Conservation (phyloP, 2,329 filamentous ascomycete genomes). For the Zalaria obscura region DNA sequence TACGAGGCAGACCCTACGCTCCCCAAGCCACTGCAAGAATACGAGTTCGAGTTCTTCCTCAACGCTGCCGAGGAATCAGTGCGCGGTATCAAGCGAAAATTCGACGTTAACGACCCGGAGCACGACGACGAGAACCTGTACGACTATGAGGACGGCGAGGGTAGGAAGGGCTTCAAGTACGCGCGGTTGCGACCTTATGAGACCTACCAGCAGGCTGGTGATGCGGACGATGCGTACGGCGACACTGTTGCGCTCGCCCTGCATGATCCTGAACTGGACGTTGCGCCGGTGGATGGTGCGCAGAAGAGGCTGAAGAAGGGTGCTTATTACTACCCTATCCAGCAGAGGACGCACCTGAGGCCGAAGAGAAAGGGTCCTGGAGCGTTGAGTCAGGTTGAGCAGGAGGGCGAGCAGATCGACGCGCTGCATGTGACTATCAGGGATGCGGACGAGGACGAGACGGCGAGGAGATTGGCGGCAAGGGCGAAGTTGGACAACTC, state of each 20-base stretch:
- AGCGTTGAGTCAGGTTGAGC: constrained; percentile 14
- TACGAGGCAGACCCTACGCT: constrained; percentile 34
- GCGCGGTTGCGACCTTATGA: constrained; percentile 47
- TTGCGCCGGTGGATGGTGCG: constrained; percentile 13
- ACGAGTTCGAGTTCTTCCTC: constrained; percentile 46
- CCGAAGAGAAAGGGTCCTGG: constrained; percentile 31
- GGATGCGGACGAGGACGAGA: constrained; percentile 35
- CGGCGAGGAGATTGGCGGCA: constrained; percentile 27
- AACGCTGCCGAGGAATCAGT: constrained; percentile 31
- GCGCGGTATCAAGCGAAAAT: constrained; percentile 39
- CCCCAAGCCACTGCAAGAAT: constrained; percentile 38
- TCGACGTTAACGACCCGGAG: constrained; percentile 38
- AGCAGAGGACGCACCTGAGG: constrained; percentile 39
- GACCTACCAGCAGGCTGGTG: constrained; percentile 38
- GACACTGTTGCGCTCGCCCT: constrained; percentile 43
- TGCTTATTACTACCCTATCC: constrained; percentile 49
- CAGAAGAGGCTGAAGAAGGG: constrained; percentile 32
- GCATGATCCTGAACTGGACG: constrained; percentile 32
- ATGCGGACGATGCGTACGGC: constrained; percentile 37
- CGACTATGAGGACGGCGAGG: constrained; percentile 24
- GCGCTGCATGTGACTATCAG: constrained; percentile 37
- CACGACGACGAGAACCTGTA: constrained; percentile 39
- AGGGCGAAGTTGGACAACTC: constrained; percentile 5
- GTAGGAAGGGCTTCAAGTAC: constrained; percentile 34
- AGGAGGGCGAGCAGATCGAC: constrained; percentile 34